A percentile compares a stretch with the other conserved stretches of the same genome.
Evolutionary conservation across 306 rosid genomes (phyloP).

Genomic region (Sicyos baderoa): DNA sequence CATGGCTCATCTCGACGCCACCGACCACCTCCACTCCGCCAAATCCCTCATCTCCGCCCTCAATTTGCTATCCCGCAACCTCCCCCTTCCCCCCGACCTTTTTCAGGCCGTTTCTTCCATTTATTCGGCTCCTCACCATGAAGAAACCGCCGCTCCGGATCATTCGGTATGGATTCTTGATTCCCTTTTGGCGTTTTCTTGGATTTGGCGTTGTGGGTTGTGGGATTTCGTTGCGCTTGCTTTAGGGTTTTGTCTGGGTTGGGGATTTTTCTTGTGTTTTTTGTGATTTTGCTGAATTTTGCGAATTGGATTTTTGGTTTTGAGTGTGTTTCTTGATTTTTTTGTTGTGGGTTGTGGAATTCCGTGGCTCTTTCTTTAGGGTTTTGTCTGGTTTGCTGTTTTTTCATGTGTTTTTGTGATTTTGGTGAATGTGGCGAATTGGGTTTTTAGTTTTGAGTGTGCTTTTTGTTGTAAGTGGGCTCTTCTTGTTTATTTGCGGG

Average conservation of each 20-base stretch:
- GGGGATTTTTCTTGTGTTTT: not conserved
- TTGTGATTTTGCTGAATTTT: not conserved
- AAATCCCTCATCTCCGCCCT: slow-evolving; percentile 80
- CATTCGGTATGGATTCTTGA: slow-evolving; percentile 23
- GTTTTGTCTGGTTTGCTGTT: not conserved
- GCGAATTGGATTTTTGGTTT: not conserved
- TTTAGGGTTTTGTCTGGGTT: slow-evolving; percentile 6
- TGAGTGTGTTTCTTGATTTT: not conserved
- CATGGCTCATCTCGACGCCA: slow-evolving; percentile 57
- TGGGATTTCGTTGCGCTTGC: not conserved
- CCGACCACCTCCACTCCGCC: slow-evolving; percentile 37
- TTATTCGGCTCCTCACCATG: slow-evolving; percentile 22
- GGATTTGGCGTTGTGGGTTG: slow-evolving; percentile 1
- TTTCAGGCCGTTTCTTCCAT: slow-evolving; percentile 65
- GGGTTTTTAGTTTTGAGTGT: not conserved
- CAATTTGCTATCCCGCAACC: slow-evolving; percentile 81
- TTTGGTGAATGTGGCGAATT: not conserved
- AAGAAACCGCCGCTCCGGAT: not conserved
- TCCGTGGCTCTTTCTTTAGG: slow-evolving; percentile 2
- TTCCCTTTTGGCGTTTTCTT: slow-evolving; percentile 11
- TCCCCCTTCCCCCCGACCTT: slow-evolving; percentile 78
- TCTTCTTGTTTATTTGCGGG: not conserved
- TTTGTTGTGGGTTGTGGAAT: slow-evolving; percentile 10
- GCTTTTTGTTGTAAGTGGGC: not conserved
- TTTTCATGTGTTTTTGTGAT: not conserved